Evolutionary conservation across 176 grass and related monocot species (phyloP), one percentile per base, ranked within the genome.

Genomic region (Carex myosuroides): DNA sequence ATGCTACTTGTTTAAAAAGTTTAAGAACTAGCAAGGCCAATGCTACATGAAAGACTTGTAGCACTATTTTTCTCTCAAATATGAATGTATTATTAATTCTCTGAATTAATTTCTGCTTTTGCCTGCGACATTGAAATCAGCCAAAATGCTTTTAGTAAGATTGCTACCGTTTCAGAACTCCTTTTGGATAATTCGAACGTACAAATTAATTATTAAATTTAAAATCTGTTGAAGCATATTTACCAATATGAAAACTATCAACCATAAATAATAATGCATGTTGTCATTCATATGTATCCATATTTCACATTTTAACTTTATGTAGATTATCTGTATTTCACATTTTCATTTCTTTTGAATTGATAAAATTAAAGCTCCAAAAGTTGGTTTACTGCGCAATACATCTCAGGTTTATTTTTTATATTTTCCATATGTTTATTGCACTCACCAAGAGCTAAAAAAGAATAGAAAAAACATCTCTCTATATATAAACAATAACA

Each of bases 381-480:
- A 46, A 71, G 17, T 12, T 37, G 17, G 10, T 44, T 18, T 70
- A 18, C 24, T 24, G 3, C 3, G 60, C 20, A 22, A 71, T 71
- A 21, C 37, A 46, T 21, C 68, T 44, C n/a, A 20, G 68, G 39
- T 71, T 46, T 71, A 4, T 46, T 71, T 22, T 16, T 70, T 3
- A 44, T 71, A 71, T n/a, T 71, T 70, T 46, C 20, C 68, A 44
- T 71, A 75, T 22, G 65, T 69, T 69, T 69, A 32, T 69, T 37
- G 32, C 2, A 14, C 65, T 69, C 2, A 14, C 32, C 37, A 69
- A 8, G 32, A 69, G 18, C 6, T 35, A 8, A 33, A 66, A 69
- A 52, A 30, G 1, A 57, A 8, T 2, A 41, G 21, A 3, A 52
- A 46, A 14, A 73, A 56, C 6, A 17, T 6, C 32, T 56, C 22